phyloP scores from a whole-genome alignment of 2,329 filamentous ascomycete species.

The Lizonia empirigonia region DNA sequence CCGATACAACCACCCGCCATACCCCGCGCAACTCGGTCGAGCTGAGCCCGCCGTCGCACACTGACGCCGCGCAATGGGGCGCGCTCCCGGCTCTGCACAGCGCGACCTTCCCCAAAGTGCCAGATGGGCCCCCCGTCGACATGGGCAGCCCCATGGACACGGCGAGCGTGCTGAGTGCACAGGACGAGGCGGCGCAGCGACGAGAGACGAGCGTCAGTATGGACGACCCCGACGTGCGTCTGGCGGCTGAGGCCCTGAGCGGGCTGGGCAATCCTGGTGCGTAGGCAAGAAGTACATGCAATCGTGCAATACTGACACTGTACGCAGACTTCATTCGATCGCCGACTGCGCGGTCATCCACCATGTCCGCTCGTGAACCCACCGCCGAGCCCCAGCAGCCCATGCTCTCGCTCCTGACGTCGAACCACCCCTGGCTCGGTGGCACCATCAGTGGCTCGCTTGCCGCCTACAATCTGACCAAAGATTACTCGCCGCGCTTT shows the following conservation, averaged over 20 bases:
- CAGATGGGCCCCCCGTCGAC: conserved; percentile 38
- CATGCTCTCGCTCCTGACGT: conserved; percentile 82
- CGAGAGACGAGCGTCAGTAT: conserved; percentile 52
- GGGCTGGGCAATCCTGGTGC: conserved; percentile 57
- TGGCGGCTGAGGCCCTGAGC: conserved; percentile 58
- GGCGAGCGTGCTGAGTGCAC: conserved; percentile 51
- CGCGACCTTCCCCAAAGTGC: conserved; percentile 41
- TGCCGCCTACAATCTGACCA: conserved; percentile 83
- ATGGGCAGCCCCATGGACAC: conserved; percentile 53
- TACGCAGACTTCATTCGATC: conserved; percentile 52
- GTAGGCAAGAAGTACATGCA: conserved; percentile 16
- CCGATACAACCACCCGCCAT: conserved; percentile 35
- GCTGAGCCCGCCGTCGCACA: conserved; percentile 41
- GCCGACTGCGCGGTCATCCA: conserved; percentile 42
- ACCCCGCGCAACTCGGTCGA: conserved; percentile 39
- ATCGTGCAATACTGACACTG: conserved; percentile 11
- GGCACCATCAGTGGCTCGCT: conserved; percentile 84
- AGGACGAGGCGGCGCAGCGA: conserved; percentile 38
- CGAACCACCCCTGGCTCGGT: conserved; percentile 83
- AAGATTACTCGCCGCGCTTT: conserved; percentile 88
- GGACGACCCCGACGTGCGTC: conserved; percentile 56
- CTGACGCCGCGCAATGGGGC: conserved; percentile 33
- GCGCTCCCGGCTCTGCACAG: conserved; percentile 34
- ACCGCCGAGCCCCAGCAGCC: conserved; percentile 70
- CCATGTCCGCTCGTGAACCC: conserved; percentile 42